phyloP scores from a whole-genome alignment of 306 rosid species.

The Senna siamea region DNA sequence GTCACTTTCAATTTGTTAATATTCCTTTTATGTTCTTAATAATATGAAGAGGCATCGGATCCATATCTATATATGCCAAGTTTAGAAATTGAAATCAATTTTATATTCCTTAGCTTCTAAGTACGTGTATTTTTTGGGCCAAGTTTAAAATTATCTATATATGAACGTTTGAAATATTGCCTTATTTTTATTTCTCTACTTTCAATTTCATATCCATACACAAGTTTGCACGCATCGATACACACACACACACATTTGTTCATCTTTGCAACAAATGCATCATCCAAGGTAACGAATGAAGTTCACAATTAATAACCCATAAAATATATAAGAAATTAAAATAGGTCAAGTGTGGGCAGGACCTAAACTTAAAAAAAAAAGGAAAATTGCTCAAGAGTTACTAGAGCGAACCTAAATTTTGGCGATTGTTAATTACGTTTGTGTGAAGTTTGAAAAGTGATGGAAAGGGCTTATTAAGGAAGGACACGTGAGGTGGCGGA shows the following conservation, averaged over 20 bases:
- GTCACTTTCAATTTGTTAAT: neutral
- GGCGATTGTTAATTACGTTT: neutral
- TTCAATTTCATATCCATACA: neutral
- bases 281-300: neutral
- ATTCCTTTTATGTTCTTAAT: constrained; percentile 15
- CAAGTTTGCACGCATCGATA: neutral
- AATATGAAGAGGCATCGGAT: neutral
- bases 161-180: neutral
- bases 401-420: neutral
- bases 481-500: constrained; percentile 28
- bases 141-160: too few species aligned
- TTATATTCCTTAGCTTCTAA: neutral
- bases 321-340: too few species aligned
- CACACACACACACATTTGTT: too few species aligned
- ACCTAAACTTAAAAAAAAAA: neutral
- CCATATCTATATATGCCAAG: neutral
- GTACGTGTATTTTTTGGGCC: neutral
- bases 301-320: neutral
- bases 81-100: neutral
- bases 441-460: constrained; percentile 8
- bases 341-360: neutral
- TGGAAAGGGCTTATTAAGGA: constrained; percentile 13
- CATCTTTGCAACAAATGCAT: neutral
- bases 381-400: neutral
- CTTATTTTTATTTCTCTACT: too few species aligned